Base-by-base conservation (phyloP, 345 rosid genomes). In the Acer negundo region DNA sequence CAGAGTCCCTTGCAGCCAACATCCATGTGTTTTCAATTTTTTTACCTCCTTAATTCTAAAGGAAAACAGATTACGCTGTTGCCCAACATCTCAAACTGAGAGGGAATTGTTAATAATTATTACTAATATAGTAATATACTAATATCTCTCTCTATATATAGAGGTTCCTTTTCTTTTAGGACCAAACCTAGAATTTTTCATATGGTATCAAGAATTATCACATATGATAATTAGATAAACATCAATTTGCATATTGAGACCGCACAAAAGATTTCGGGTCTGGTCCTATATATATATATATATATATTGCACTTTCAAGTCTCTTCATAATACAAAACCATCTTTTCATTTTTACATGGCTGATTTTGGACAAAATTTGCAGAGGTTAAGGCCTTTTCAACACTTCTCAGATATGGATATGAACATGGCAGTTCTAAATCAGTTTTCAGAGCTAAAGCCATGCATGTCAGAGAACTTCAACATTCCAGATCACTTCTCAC, bases 391-490 rank as follows among this genome's bases (percentile, higher is more conserved):
- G 56, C 73, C 67, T 47, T 59, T 74, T 74, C 84, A 68, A 59
- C 17, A 72, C 28, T 75, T 81, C 35, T 24, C 79, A 47, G 82
- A 79, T 19, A 78, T 81, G 65, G 83, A 74, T 35, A 46, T 74
- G 80, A 80, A 72, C 78, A 77, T 79, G 77, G 86, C 80, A 23
- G 72, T 80, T 75, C 42, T 76, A 49, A 80, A 79, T 76, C 85
- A 82, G 73, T 75, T 78, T 69, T 72, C 84, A 51, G 81, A 77
- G 72, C 81, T 78, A 64, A 85, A 79, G 79, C 81, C 82, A 67
- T 78, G 69, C 62, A 51, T 65, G 35, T 59, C 72, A 72, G 85
- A 85, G 75, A 76, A 9, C 75, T 74, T 82, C 73, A 67, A 22
- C 74, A 28, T 65, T 46, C 12, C 79, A 62, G 78, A 72, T 35